phyloP scores from a whole-genome alignment of 2,329 filamentous ascomycete genomes.

The Ophiostoma piceae region DNA sequence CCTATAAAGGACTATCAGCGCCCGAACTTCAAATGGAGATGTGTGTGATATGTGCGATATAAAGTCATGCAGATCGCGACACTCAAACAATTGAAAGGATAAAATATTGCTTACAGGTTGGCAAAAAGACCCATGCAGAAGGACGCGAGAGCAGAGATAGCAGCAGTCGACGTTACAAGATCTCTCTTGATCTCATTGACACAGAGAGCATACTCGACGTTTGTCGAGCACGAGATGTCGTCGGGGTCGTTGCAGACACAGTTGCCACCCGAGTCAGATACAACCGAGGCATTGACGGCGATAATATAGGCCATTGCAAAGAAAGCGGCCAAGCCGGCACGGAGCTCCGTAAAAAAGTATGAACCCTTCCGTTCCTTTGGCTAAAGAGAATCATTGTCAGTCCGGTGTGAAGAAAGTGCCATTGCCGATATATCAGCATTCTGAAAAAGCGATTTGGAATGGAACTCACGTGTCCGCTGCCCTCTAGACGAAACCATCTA shows the following conservation, averaged over 20 bases:
- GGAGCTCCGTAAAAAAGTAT: constrained; percentile 69
- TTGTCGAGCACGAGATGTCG: constrained; percentile 31
- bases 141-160: constrained; percentile 67
- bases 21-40: not conserved
- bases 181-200: constrained; percentile 61
- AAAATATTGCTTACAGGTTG: constrained; percentile 61
- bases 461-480: constrained; percentile 64
- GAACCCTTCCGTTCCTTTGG: constrained; percentile 61
- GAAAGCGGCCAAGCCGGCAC: constrained; percentile 74
- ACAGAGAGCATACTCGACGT: constrained; percentile 24
- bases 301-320: constrained; percentile 84
- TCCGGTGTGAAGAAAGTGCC: constrained; percentile 29
- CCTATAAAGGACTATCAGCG: constrained; percentile 20
- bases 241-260: constrained; percentile 53
- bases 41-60: not conserved
- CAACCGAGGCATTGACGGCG: constrained; percentile 64
- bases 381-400: constrained; percentile 28
- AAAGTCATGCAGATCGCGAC: constrained; percentile 43
- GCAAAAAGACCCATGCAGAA: constrained; percentile 75
- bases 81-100: constrained; percentile 37
- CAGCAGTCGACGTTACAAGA: constrained; percentile 77
- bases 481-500: constrained; percentile 72
- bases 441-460: not conserved
- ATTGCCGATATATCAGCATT: not conserved
- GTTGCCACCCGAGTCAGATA: constrained; percentile 70